These are phyloP conservation scores for Colletotrichum sp. DNA, from an alignment of 2,329 filamentous ascomycete species.

Conservation along the genomic window DNA sequence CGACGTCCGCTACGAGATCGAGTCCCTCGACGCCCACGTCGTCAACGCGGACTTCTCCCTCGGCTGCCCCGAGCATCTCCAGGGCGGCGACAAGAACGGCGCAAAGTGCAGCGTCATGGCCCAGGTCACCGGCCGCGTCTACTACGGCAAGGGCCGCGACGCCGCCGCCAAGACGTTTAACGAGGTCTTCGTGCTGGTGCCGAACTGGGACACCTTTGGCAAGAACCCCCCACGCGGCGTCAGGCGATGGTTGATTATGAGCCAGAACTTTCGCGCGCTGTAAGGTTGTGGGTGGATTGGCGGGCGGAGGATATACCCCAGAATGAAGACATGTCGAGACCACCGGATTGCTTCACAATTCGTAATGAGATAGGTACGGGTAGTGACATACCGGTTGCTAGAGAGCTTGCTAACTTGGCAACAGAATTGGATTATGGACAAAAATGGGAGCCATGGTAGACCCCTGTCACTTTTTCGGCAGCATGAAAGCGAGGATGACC, in stretches of 20 bases:
- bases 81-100: constrained; percentile 49
- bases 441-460: not conserved
- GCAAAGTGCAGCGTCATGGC: constrained; percentile 73
- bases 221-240: constrained; percentile 57
- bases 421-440: not conserved
- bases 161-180: constrained; percentile 74
- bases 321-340: not conserved
- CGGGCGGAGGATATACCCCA: not conserved
- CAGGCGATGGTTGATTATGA: constrained; percentile 70
- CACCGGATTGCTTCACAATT: not conserved
- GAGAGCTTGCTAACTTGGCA: not conserved
- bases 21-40: constrained; percentile 79
- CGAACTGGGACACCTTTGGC: constrained; percentile 68
- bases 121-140: constrained; percentile 75
- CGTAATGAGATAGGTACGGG: not conserved
- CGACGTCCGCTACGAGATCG: constrained; percentile 71
- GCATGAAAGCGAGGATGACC: not conserved
- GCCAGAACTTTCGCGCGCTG: constrained; percentile 72
- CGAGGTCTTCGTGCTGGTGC: constrained; percentile 82
- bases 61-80: constrained; percentile 55
- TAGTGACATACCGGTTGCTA: not conserved
- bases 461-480: not conserved
- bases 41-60: constrained; percentile 71
- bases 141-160: constrained; percentile 68
- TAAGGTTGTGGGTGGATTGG: constrained; percentile 29